Evolutionary conservation across 257 asterid species (phyloP).

Genomic region (Rubia yunnanensis): DNA sequence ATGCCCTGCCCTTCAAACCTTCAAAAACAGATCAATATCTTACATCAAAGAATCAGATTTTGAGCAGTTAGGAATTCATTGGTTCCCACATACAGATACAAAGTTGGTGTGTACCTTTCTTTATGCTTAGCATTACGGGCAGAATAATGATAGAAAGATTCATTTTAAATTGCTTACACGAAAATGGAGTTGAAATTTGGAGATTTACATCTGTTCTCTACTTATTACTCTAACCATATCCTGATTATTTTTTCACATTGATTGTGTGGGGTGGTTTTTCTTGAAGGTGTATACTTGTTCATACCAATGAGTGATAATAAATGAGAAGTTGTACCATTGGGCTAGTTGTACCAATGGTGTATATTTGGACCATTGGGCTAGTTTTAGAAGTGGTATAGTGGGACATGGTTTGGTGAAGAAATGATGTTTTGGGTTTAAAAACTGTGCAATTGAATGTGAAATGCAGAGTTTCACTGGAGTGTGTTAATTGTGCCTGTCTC

Average conservation of each 20-base stretch:
- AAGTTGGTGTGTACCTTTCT: neutral
- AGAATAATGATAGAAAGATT: neutral
- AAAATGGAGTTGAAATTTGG: neutral
- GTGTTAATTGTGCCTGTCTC: neutral
- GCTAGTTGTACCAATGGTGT: neutral
- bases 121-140: neutral
- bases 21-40: neutral
- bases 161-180: neutral
- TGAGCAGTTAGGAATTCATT: neutral
- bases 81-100: neutral
- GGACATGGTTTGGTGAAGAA: neutral
- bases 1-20: conserved; percentile 2
- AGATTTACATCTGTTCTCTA: neutral
- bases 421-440: neutral
- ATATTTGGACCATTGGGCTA: neutral
- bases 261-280: neutral
- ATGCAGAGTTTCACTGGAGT: neutral
- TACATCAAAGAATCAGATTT: neutral
- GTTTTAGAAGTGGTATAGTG: neutral
- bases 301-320: too few species aligned
- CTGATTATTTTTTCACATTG: neutral
- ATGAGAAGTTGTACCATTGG: neutral
- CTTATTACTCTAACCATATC: neutral
- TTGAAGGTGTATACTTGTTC: neutral
- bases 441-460: neutral